These are phyloP conservation scores for Capronia coronata DNA, from an alignment of 2,329 filamentous ascomycete species.

Conservation along the genomic window DNA sequence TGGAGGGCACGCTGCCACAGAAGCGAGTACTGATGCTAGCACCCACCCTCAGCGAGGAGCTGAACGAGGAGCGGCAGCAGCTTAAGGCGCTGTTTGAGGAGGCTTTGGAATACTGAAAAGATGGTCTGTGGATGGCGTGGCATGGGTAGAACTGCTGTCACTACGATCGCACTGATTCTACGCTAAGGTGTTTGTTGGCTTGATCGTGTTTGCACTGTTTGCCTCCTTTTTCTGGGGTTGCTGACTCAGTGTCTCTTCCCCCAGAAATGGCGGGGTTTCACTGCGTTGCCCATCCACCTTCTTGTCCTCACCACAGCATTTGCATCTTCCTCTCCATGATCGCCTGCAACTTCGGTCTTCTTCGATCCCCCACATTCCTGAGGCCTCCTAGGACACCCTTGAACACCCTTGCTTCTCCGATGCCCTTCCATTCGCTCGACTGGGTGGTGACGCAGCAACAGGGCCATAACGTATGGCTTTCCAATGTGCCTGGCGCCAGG, in stretches of 20 bases:
- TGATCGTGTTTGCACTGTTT: constrained; percentile 7
- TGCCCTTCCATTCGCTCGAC: neutral
- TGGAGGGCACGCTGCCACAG: constrained; percentile 93
- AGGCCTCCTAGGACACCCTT: neutral
- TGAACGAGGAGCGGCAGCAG: constrained; percentile 65
- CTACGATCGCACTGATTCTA: neutral
- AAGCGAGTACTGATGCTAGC: constrained; percentile 84
- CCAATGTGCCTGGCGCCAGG: neutral
- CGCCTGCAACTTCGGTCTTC: constrained; percentile 7
- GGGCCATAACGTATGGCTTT: neutral
- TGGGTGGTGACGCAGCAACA: neutral
- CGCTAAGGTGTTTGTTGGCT: constrained; percentile 2
- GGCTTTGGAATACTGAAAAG: constrained; percentile 46
- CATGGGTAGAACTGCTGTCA: neutral
- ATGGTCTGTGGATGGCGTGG: neutral
- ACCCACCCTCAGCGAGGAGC: constrained; percentile 66
- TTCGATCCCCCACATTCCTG: neutral
- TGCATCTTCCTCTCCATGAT: neutral
- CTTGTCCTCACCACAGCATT: neutral
- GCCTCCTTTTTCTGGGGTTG: neutral
- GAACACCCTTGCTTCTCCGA: neutral
- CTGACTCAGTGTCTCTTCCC: neutral
- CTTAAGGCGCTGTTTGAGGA: constrained; percentile 62
- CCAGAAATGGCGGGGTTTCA: neutral
- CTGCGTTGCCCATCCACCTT: neutral